A percentile compares a stretch with the other conserved stretches of the same genome.
Evolutionary conservation across 179 eudicot species (phyloP).

Genomic region (Beta macrorhiza): DNA sequence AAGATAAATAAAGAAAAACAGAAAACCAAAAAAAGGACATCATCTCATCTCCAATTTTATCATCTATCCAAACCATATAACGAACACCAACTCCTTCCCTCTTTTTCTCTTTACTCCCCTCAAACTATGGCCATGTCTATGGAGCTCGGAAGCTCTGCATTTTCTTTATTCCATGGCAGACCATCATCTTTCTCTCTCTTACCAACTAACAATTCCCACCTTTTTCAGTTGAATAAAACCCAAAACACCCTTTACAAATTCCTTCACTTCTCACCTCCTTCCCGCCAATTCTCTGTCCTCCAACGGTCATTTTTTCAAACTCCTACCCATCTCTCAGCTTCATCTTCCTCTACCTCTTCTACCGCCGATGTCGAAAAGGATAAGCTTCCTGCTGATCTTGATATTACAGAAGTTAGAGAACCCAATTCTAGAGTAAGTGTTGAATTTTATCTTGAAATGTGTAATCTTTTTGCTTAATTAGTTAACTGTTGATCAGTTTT

Average conservation of each 20-base stretch:
- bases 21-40: no score
- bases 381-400: constrained; percentile 71
- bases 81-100: constrained; percentile 3
- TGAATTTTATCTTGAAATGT: background rate
- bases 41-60: no score
- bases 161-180: constrained; percentile 14
- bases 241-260: constrained; percentile 18
- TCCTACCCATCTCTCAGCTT: constrained; percentile 28
- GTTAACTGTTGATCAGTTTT: background rate
- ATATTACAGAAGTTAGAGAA: constrained; percentile 50
- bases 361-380: constrained; percentile 41
- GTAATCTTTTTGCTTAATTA: background rate
- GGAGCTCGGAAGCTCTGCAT: constrained; percentile 27
- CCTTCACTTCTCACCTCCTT: constrained; percentile 34
- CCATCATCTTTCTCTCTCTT: constrained; percentile 22
- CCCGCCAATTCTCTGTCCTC: constrained; percentile 46
- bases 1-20: no score
- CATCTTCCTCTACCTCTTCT: constrained; percentile 37
- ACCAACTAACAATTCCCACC: constrained; percentile 16
- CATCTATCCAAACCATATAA: background rate
- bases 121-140: constrained; percentile 6
- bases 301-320: constrained; percentile 23
- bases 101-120: no score
- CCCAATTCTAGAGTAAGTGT: constrained; percentile 77
- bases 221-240: constrained; percentile 24